These are phyloP conservation scores for Auriscalpium microsporum DNA, from an alignment of 768 basidiomycete genomes.

Conservation along the genomic window DNA sequence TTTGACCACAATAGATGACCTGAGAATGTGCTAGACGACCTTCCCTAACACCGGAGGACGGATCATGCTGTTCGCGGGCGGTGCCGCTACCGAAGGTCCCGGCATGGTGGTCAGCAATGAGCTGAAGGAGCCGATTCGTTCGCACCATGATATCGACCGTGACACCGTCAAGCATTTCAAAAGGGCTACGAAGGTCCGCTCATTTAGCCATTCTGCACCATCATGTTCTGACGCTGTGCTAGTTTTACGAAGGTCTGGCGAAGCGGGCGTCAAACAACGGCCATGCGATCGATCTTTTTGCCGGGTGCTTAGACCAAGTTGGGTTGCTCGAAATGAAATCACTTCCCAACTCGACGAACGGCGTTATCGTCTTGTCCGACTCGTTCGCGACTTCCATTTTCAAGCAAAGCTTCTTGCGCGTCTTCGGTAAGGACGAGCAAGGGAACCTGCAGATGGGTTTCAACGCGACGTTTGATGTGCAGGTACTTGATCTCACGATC, in stretches of 20 bases:
- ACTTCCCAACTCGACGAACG: constrained; percentile 91
- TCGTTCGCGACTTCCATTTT: constrained; percentile 97
- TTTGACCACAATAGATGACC: not conserved
- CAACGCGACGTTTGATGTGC: constrained; percentile 97
- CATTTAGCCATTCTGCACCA: not conserved
- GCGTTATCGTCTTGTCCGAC: constrained; percentile 91
- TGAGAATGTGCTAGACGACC: constrained; percentile 43
- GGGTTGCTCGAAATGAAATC: constrained; percentile 97
- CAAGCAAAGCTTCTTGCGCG: constrained; percentile 93
- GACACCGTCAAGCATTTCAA: constrained; percentile 97
- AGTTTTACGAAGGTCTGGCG: constrained; percentile 95
- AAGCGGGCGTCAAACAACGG: constrained; percentile 92
- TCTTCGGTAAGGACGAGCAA: constrained; percentile 89
- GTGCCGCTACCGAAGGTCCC: constrained; percentile 93
- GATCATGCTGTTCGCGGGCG: constrained; percentile 94
- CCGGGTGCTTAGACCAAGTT: constrained; percentile 96
- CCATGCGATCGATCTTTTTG: constrained; percentile 90
- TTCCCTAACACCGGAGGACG: constrained; percentile 95
- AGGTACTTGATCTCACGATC: constrained; percentile 38
- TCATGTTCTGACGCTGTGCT: constrained; percentile 8
- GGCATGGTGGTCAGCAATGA: constrained; percentile 96
- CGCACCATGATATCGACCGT: constrained; percentile 97
- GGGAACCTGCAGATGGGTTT: constrained; percentile 95
- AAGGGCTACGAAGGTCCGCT: constrained; percentile 80
- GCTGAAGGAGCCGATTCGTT: constrained; percentile 93